phyloP scores from a whole-genome alignment of 495 filamentous ascomycete species.

The Trichoderma erinaceum region DNA sequence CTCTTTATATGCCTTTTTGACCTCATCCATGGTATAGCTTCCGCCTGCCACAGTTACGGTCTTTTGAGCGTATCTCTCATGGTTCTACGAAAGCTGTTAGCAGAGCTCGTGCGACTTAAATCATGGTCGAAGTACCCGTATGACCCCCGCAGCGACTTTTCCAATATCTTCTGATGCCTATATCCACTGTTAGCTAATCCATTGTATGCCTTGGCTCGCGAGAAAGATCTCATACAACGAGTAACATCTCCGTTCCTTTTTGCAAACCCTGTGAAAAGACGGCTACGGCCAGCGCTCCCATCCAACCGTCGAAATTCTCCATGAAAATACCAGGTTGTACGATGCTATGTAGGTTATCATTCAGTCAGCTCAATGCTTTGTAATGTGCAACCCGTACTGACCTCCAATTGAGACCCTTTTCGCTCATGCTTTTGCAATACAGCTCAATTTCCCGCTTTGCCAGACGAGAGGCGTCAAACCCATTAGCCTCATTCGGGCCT shows the following conservation, averaged over 20 bases:
- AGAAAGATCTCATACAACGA: conserved; percentile 20
- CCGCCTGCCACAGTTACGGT: conserved; percentile 24
- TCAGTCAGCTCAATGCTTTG: conserved; percentile 19
- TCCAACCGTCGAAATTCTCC: conserved; percentile 33
- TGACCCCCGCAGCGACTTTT: conserved; percentile 30
- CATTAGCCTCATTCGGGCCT: conserved; percentile 19
- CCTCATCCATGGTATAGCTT: conserved; percentile 24
- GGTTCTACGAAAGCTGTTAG: conserved; percentile 20
- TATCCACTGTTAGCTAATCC: background rate
- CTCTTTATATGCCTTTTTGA: conserved; percentile 22
- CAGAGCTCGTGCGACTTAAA: background rate
- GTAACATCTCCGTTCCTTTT: conserved; percentile 25
- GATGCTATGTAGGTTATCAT: conserved; percentile 25
- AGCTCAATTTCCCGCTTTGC: conserved; percentile 26
- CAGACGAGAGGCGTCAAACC: conserved; percentile 19
- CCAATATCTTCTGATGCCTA: conserved; percentile 36
- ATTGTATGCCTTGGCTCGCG: background rate
- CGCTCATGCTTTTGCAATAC: conserved; percentile 23
- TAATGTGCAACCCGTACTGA: conserved; percentile 20
- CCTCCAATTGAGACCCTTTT: conserved; percentile 28
- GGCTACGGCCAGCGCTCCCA: conserved; percentile 23
- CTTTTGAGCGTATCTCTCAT: conserved; percentile 25
- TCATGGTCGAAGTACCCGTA: conserved; percentile 22
- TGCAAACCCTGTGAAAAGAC: conserved; percentile 26
- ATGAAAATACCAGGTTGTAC: conserved; percentile 38